phyloP scores from a whole-genome alignment of 768 basidiomycete species.

The Lactifluus hygrophoroides region DNA sequence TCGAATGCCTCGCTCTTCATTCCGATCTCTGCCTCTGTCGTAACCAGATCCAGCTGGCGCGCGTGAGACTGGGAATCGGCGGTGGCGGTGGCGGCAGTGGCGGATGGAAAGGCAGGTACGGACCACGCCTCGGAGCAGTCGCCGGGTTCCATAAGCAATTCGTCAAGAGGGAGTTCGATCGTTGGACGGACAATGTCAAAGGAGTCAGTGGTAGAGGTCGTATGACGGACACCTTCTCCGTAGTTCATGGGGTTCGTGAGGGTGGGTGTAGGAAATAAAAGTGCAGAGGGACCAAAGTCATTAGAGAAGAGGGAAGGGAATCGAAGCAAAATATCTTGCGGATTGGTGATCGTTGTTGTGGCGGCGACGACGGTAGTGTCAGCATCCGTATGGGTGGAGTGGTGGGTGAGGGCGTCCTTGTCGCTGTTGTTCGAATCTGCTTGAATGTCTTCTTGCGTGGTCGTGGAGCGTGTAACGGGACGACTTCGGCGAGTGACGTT shows the following conservation, averaged over 20 bases:
- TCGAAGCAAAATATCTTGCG: slow-evolving; percentile 38
- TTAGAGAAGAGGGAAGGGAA: slow-evolving; percentile 68
- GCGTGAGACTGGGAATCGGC: slow-evolving; percentile 10
- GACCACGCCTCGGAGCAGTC: slow-evolving; percentile 30
- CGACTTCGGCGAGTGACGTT: slow-evolving; percentile 32
- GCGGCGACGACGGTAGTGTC: slow-evolving; percentile 20
- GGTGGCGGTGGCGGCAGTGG: slow-evolving; percentile 1
- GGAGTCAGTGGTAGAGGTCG: slow-evolving; percentile 37
- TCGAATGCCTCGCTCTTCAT: slow-evolving; percentile 21
- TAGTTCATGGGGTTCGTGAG: slow-evolving; percentile 62
- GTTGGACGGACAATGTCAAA: slow-evolving; percentile 68
- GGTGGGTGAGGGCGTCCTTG: slow-evolving; percentile 33
- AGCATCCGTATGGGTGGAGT: slow-evolving; percentile 29
- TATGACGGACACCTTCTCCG: slow-evolving; percentile 56
- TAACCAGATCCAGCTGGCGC: slow-evolving; percentile 21
- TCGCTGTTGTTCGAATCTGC: slow-evolving; percentile 17
- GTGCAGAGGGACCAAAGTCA: slow-evolving; percentile 71
- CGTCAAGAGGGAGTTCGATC: slow-evolving; percentile 81
- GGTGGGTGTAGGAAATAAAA: slow-evolving; percentile 63
- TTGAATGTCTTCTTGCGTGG: slow-evolving; percentile 27
- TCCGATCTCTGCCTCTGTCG: slow-evolving; percentile 27
- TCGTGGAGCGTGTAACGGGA: slow-evolving; percentile 32
- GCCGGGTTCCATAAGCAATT: slow-evolving; percentile 47
- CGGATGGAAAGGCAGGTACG: slow-evolving; percentile 16
- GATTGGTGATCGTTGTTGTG: slow-evolving; percentile 16